Evolutionary conservation across 2,329 filamentous ascomycete species (phyloP).

Genomic region (Zopfia rhizophila): DNA sequence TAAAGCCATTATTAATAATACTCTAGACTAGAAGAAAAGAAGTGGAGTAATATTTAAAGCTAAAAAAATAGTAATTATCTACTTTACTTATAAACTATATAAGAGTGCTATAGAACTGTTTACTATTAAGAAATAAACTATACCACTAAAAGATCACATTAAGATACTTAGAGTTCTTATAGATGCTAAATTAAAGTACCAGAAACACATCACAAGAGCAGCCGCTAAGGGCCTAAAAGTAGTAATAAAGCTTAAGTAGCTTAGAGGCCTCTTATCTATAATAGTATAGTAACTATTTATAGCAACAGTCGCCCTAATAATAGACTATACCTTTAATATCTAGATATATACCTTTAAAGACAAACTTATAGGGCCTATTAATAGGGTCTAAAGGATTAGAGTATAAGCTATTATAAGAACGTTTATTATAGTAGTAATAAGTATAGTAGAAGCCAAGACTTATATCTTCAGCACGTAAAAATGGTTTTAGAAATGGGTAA

Average conservation of each 20-base stretch:
- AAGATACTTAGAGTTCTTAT: no score
- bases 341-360: slow-evolving; percentile 19
- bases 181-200: no score
- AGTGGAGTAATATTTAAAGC: no score
- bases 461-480: slow-evolving; percentile 21
- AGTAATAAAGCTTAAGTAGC: slow-evolving; percentile 17
- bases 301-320: slow-evolving; percentile 14
- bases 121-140: no score
- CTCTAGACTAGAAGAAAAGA: no score
- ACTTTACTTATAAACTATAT: no score
- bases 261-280: slow-evolving; percentile 20
- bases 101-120: no score
- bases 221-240: no score
- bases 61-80: no score
- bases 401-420: slow-evolving; percentile 19
- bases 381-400: slow-evolving; percentile 19
- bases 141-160: no score
- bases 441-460: slow-evolving; percentile 19
- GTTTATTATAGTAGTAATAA: slow-evolving; percentile 15
- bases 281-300: slow-evolving; percentile 21
- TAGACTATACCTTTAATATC: slow-evolving; percentile 19
- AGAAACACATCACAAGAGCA: no score
- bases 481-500: slow-evolving; percentile 20
- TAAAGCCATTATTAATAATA: no score
- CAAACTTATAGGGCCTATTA: slow-evolving; percentile 17